A percentile compares a stretch with the other conserved stretches of the same genome.
Evolutionary conservation across 345 rosid genomes (phyloP).

Genomic region (Eucalyptus grandis): DNA sequence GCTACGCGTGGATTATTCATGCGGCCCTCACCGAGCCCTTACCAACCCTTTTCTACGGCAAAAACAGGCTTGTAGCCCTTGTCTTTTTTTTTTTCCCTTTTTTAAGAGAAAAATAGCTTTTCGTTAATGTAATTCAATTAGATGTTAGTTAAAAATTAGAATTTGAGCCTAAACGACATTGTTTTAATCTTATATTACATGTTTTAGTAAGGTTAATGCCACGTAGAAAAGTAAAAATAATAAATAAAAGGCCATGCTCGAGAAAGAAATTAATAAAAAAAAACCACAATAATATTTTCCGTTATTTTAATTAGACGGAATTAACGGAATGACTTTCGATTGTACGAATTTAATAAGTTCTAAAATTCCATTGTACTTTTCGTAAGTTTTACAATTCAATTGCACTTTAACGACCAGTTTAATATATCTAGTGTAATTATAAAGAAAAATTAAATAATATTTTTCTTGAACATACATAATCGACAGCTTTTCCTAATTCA

Average conservation of each 20-base stretch:
- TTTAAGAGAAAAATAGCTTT: neutral
- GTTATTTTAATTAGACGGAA: accelerated
- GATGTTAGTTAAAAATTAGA: neutral
- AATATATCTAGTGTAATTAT: accelerated
- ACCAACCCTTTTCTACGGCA: accelerated
- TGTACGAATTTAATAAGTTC: neutral
- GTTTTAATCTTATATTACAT: neutral
- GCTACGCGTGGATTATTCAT: neutral
- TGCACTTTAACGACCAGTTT: accelerated
- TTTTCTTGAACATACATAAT: neutral
- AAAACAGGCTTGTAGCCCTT: neutral
- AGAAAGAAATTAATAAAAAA: neutral
- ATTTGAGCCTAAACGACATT: neutral
- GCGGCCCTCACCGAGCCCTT: neutral
- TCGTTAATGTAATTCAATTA: neutral
- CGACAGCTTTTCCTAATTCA: neutral
- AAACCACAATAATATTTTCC: neutral
- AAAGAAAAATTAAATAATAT: no score
- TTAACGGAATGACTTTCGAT: neutral
- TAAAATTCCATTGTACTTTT: neutral
- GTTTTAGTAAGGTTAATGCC: neutral
- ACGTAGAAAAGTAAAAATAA: neutral
- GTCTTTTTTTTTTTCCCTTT: accelerated
- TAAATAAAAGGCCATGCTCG: neutral
- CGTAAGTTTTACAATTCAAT: neutral